Evolutionary conservation across 1,139 yeast species (phyloP), one percentile per base, ranked within the genome.

Genomic region (Yamadazyma pseudoaaseri): DNA sequence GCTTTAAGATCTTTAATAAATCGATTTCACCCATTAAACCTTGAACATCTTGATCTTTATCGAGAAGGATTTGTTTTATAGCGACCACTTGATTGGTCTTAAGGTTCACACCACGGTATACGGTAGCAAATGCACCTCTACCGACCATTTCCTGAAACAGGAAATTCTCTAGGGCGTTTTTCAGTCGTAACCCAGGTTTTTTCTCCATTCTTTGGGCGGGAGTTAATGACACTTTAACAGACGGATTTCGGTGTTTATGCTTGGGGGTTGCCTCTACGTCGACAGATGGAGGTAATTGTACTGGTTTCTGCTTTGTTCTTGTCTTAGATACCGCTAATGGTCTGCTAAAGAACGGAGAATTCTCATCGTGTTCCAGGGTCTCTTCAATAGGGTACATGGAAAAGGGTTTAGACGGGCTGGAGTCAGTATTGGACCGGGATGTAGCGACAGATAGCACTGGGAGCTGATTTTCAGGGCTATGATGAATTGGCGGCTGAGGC

Each of bases 41-140:
- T 58, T 69, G 54, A 43, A 66, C 65, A 42, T 68, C 65, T 43
- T 67, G 70, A 40, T 62, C 67, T 36, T 54, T 55, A 23, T 68
- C 82, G 29, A 86, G 66, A 16, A 76, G 65, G 17, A 92, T 81
- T 51, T 85, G 92, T 56, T 94, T 92, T 34, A 92, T 80, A 0
- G 98, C 98, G 8, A 85, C 87, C 3, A 80, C 73, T 36, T 79
- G 83, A 4, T 79, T 78, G 0, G 86, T 83, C 33, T 62, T 65
- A 38, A 73, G 62, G 48, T 87, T 86, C 21, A 76, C 63, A 14
- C 95, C 96, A 54, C 80, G 81, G 65, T 85, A 92, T 17, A 92
- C 98, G 43, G 81, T 83, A 38, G 98, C 98, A 64, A 89, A 92
- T 13, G 96, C 87, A 20, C 98, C 98, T 48, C 84, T 78, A 11